Conservation (phyloP, 2,329 filamentous ascomycete species). For the Verticillium klebahnii region DNA sequence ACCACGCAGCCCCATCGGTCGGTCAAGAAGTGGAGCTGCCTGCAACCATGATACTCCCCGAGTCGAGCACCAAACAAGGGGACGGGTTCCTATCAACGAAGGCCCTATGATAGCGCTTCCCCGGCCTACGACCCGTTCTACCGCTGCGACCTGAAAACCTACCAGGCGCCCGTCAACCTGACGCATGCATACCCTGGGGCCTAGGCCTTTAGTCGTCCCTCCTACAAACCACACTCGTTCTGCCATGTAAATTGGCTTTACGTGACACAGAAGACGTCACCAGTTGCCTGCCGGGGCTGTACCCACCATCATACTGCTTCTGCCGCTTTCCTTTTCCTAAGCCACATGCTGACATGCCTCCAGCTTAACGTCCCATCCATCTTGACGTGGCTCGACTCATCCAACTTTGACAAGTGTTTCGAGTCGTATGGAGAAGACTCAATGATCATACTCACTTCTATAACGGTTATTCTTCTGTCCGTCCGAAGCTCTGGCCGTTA, state of each 20-base stretch:
- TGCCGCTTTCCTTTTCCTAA: not conserved
- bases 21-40: not conserved
- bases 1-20: not conserved
- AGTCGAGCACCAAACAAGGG: not conserved
- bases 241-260: not conserved
- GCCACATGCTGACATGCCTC: not conserved
- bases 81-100: not conserved
- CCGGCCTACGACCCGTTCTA: not conserved
- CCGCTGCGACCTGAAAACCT: not conserved
- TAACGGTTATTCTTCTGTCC: not conserved
- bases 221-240: not conserved
- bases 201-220: not conserved
- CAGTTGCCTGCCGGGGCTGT: not conserved
- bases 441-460: no score
- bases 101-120: not conserved
- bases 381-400: slow-evolving; percentile 5
- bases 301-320: not conserved
- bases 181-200: not conserved
- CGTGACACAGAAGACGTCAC: not conserved
- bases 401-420: not conserved
- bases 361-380: not conserved
- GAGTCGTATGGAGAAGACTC: not conserved
- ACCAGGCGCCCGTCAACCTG: not conserved
- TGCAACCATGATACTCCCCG: not conserved
- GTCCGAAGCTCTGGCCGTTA: not conserved